These are phyloP conservation scores for Diutina sp. DNA, from an alignment of 1,139 yeast species.

Conservation along the genomic window DNA sequence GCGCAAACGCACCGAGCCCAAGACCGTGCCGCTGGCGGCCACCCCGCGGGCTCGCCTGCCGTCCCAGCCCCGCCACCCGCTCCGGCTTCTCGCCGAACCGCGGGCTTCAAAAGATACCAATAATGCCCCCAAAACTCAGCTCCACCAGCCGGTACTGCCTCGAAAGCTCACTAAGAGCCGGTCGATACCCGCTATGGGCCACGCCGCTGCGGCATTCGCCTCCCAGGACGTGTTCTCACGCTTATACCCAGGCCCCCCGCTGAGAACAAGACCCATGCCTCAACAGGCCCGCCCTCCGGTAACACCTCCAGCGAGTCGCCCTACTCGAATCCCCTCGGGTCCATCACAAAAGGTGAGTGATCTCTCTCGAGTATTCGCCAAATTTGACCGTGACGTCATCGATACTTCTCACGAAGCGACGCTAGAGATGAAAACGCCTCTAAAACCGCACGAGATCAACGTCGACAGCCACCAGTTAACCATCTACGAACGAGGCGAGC, in stretches of 20 bases:
- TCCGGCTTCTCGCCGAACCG: not conserved
- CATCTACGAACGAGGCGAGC: constrained; percentile 43
- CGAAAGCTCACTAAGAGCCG: not conserved
- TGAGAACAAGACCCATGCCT: not conserved
- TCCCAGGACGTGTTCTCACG: not conserved
- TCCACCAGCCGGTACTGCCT: not conserved
- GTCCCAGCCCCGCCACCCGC: not conserved
- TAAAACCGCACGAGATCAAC: constrained; percentile 6
- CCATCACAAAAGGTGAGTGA: constrained; percentile 1
- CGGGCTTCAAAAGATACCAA: not conserved
- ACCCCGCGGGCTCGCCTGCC: not conserved
- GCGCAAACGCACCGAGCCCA: not conserved
- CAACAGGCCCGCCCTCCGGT: not conserved
- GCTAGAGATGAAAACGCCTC: not conserved
- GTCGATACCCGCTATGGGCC: not conserved
- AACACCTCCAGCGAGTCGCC: not conserved
- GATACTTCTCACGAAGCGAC: not conserved
- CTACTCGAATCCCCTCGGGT: constrained; percentile 3
- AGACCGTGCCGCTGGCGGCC: not conserved
- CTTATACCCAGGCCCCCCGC: not conserved
- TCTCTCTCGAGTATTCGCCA: not conserved
- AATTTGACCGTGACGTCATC: not conserved
- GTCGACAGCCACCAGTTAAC: constrained; percentile 12
- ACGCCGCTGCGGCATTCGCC: not conserved
- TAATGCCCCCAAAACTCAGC: not conserved